These are phyloP conservation scores for Tephrocybe sp. DNA, from an alignment of 768 basidiomycete species.

Conservation along the genomic window DNA sequence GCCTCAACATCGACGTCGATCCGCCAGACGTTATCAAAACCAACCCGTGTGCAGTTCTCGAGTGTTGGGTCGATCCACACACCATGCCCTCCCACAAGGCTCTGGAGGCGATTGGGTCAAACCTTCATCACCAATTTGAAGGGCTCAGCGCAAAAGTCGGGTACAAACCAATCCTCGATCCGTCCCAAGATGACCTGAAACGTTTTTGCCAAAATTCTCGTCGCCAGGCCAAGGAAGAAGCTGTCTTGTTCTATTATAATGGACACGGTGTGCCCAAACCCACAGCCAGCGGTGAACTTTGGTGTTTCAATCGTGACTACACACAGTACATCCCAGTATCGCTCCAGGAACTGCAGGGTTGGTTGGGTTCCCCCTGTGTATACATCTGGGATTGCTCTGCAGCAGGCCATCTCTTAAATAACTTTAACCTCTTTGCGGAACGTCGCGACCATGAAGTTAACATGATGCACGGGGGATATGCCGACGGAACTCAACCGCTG, in stretches of 20 bases:
- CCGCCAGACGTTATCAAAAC: conserved; percentile 98
- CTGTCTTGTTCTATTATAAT: conserved; percentile 96
- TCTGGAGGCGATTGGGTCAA: conserved; percentile 89
- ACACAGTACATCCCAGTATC: conserved; percentile 99
- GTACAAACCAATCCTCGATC: conserved; percentile 94
- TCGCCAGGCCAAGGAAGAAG: conserved; percentile 89
- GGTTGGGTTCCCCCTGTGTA: conserved; percentile 93
- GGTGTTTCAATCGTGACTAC: conserved; percentile 97
- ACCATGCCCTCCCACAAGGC: conserved; percentile 92
- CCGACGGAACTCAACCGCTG: conserved; percentile 67
- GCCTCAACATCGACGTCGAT: conserved; percentile 96
- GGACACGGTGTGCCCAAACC: conserved; percentile 98
- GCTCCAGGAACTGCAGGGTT: conserved; percentile 88
- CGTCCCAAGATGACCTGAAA: conserved; percentile 90
- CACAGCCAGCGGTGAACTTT: conserved; percentile 92
- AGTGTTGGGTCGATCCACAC: conserved; percentile 97
- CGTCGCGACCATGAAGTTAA: conserved; percentile 69
- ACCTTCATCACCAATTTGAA: conserved; percentile 94
- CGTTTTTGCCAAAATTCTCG: conserved; percentile 82
- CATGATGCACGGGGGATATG: conserved; percentile 56
- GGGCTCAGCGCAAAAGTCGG: conserved; percentile 91
- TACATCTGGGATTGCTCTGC: conserved; percentile 99
- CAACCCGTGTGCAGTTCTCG: conserved; percentile 89
- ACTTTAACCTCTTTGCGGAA: conserved; percentile 82
- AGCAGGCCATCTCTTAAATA: conserved; percentile 90